Base-by-base conservation (phyloP, 108 stramenopile genomes). In the Parmales sp. region DNA sequence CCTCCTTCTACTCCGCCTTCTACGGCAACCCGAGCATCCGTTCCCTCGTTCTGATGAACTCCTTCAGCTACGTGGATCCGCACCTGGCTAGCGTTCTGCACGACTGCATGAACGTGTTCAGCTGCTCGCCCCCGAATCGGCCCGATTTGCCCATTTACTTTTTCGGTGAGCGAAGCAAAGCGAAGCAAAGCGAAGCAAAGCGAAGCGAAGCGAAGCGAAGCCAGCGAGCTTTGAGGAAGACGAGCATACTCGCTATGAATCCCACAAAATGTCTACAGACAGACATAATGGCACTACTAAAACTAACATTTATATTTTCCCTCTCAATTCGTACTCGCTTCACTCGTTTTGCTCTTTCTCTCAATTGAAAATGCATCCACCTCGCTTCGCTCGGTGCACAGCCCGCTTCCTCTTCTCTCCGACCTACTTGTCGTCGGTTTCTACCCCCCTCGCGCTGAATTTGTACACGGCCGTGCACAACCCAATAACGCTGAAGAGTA, bases 101-200 rank as follows among this genome's bases (percentile, higher is more conserved):
- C 67, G 91, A 92, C 74, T 90, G 89, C 74, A 81, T 83, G 66
- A 90, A 92, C 67, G 85, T 90, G 46, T 92, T 92, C 64, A 50
- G 65, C 64, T 87, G 85, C 73, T 64, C 88, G 23, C 89, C 89
- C 13, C 79, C 84, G 44, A 75, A 80, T 51, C 74, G 91, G 38
- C 91, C 91, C 22, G 91, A 92, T 65, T 73, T 92, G 13, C 90
- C 90, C 1, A 85, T 92, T 25, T 92, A 92, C 74, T 92, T 90
- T 69, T 90, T 85, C 74, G 77, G n/a, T n/a, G n/a, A n/a, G n/a
- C n/a, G n/a, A n/a, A n/a, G n/a, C n/a, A n/a, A n/a, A n/a, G n/a
- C n/a, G n/a, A n/a, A n/a, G n/a, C n/a, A n/a, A n/a, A n/a, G n/a
- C n/a, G n/a, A n/a, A n/a, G n/a, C n/a, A n/a, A n/a, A n/a, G n/a